Evolutionary conservation across 495 filamentous ascomycete species (phyloP), one percentile per base, ranked within the genome.

Genomic region (Haplographium delicatum): DNA sequence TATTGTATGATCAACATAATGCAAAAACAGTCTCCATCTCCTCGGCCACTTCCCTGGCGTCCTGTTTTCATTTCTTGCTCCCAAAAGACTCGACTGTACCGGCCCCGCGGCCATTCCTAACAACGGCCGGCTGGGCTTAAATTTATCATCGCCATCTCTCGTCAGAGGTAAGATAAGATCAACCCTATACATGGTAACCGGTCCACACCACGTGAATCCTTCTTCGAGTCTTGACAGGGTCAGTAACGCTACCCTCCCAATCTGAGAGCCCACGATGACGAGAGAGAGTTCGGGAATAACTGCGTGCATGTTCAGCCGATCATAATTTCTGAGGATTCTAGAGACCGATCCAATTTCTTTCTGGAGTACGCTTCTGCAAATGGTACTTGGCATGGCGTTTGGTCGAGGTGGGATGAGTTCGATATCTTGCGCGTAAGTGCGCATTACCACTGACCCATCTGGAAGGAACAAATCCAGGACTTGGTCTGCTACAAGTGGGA

Each of bases 251-350:
- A 84, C 88, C 8, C 85, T 79, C 13, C 93, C 93, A 44, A 74
- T 78, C 38, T 87, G 79, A 4, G 83, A 84, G 5, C 79, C 91
- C 0, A 83, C 75, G 7, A 91, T 68, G 3, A 95, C 78, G 24
- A 96, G 69, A 5, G 81, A 86, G 15, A 94, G 73, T 50, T 93
- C 86, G 0, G 87, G 86, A 22, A 96, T 79, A 47, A 86, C 79
- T 20, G 81, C 68, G 5, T 84, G 66, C 80, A 91, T 85, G 67
- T 85, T 88, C 22, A 95, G 70, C 4, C 91, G 84, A 59, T 90
- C 78, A n/a, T 46, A 31, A 27, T 30, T 7, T 18, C 18, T 13
- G 4, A 41, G n/a, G n/a, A n/a, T n/a, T n/a, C n/a, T n/a, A n/a
- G n/a, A n/a, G n/a, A n/a, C n/a, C n/a, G n/a, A n/a, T 3, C 19